Base-by-base conservation (phyloP, 371 early-diverging fungal genomes). In the Haplosporangium sp. region DNA sequence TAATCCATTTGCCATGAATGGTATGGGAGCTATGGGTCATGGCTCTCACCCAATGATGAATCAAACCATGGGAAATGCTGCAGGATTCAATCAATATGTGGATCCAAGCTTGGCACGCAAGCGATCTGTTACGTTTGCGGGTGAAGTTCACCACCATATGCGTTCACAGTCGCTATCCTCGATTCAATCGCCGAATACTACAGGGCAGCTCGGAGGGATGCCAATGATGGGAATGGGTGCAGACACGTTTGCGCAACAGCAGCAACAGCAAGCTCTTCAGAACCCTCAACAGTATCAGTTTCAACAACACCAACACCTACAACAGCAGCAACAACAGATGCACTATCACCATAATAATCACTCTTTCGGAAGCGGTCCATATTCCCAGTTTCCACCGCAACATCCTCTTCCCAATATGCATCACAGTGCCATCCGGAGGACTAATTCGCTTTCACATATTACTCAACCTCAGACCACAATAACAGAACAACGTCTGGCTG, bases 141-240 rank as follows among this genome's bases (percentile, higher is more conserved):
- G 79, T 39, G 79, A 79, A 2, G 68, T 79, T 5, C 77, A 67
- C 35, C 78, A 77, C 35, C 78, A 77, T 13, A 44, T 67, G 58
- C 71, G 79, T 39, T 79, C 79, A 20, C 79, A 79, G 55, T 79
- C 79, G 8, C 52, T 79, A 65, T 79, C 79, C 5, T 70, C 79
- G 20, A 71, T 79, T 58, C 74, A 74, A 10, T 65, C 73, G 2
- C 73, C 72, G 6, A 64, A 34, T 47, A 38, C 74, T 6, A 53
- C 67, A 5, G 65, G 38, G 40, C 73, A 68, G 10, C 61, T 72
- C 37, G 62, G 71, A 8, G 34, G 53, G 6, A 55, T 79, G 34
- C 62, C 74, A 3, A 58, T 69, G 71, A 56, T 77, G 66, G 77
- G 77, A 15, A n/a, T 76, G 79, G 27, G 63, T 39, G 39, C 71